Evolutionary conservation across 768 basidiomycete genomes (phyloP).

Genomic region (Rhodotorula graminis): DNA sequence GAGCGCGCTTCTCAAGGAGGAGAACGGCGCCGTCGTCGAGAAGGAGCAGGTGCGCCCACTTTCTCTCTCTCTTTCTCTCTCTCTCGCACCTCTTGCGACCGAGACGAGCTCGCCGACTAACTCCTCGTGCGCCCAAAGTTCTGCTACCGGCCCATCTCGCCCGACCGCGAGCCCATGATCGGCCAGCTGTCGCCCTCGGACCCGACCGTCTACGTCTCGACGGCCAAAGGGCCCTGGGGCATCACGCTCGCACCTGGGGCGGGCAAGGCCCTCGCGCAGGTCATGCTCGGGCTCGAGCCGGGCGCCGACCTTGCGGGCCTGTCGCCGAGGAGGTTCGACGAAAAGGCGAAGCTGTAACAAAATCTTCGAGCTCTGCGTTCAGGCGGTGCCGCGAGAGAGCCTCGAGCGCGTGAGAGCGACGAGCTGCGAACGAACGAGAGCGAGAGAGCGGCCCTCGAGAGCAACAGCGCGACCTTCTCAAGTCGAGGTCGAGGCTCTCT

Average conservation of each 20-base stretch:
- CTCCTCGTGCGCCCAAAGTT: conserved; percentile 32
- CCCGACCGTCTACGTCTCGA: conserved; percentile 45
- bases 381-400: no score
- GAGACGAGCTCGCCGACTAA: no score
- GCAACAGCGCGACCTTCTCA: no score
- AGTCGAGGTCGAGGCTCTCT: no score
- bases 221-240: conserved; percentile 51
- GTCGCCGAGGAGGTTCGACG: conserved; percentile 13
- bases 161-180: conserved; percentile 46
- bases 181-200: conserved; percentile 41
- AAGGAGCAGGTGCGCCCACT: conserved; percentile 13
- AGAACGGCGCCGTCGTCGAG: conserved; percentile 30
- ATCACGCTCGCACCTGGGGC: conserved; percentile 32
- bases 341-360: conserved; percentile 10
- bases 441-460: no score
- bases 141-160: conserved; percentile 49
- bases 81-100: no score
- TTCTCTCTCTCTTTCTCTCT: neutral
- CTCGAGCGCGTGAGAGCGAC: no score
- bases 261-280: conserved; percentile 27
- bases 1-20: conserved; percentile 23
- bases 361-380: no score
- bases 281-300: neutral
- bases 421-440: no score
- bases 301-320: conserved; percentile 14